phyloP scores from a whole-genome alignment of 1,284 basidiomycete species.

The Tremellales sp. region DNA sequence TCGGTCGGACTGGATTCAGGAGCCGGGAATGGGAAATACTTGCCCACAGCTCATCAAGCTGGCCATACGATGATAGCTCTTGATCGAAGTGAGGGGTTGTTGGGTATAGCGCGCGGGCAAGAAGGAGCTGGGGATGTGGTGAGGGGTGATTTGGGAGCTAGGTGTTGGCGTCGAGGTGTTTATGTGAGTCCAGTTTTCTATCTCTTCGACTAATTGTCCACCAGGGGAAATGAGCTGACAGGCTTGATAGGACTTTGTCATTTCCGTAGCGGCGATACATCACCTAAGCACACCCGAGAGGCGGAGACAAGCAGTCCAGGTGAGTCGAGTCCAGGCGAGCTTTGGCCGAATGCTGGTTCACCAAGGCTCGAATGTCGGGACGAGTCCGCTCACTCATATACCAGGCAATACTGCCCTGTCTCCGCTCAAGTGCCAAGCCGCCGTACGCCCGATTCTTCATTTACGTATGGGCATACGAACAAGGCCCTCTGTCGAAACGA shows the following conservation, averaged over 20 bases:
- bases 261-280: slow-evolving; percentile 93
- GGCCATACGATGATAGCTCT: slow-evolving; percentile 62
- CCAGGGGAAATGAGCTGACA: background rate
- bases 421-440: slow-evolving; percentile 52
- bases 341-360: too few relatives aligned
- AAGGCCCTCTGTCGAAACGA: slow-evolving; percentile 76
- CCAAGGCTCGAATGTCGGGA: background rate
- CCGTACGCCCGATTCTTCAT: slow-evolving; percentile 73
- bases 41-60: slow-evolving; percentile 57
- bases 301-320: slow-evolving; percentile 67
- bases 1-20: slow-evolving; percentile 90
- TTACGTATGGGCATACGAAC: slow-evolving; percentile 98
- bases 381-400: background rate
- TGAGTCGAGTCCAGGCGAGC: slow-evolving; percentile 35
- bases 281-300: slow-evolving; percentile 77
- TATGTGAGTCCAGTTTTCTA: slow-evolving; percentile 60
- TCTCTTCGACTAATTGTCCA: background rate
- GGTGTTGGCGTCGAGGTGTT: slow-evolving; percentile 62
- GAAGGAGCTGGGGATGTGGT: slow-evolving; percentile 31
- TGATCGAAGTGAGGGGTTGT: slow-evolving; percentile 71
- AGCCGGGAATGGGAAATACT: slow-evolving; percentile 96
- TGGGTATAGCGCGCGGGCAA: slow-evolving; percentile 66
- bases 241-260: slow-evolving; percentile 72
- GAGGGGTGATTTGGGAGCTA: slow-evolving; percentile 62
- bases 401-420: slow-evolving; percentile 63